Conservation (phyloP, 371 early-diverging fungal genomes). For the Apophysomyces variabilis region DNA sequence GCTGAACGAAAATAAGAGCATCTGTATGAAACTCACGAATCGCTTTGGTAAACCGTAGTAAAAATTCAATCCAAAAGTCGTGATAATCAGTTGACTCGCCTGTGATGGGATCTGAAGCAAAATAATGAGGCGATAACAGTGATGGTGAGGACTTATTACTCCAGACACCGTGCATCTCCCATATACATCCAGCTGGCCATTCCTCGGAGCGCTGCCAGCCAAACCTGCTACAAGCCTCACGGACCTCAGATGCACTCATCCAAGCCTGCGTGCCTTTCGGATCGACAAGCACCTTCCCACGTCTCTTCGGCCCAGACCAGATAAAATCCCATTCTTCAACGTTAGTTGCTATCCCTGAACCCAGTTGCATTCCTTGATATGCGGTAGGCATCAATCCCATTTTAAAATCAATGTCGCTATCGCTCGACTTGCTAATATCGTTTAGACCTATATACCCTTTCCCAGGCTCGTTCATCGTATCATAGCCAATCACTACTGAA, state of each 20-base stretch:
- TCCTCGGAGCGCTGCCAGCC: conserved; percentile 51
- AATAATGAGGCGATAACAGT: conserved; percentile 58
- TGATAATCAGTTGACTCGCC: conserved; percentile 47
- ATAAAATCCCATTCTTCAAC: conserved; percentile 65
- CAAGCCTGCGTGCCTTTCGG: conserved; percentile 58
- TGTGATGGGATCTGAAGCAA: conserved; percentile 52
- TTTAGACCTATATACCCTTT: conserved; percentile 62
- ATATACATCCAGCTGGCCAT: conserved; percentile 66
- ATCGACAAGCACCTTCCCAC: conserved; percentile 48
- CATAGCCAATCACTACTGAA: conserved; percentile 72
- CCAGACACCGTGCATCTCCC: conserved; percentile 76
- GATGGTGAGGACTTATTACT: conserved; percentile 35
- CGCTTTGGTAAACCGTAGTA: conserved; percentile 40
- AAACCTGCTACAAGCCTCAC: conserved; percentile 41
- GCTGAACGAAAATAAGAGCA: conserved; percentile 70
- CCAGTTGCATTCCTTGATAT: conserved; percentile 67
- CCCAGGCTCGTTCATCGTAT: conserved; percentile 78
- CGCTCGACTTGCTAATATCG: conserved; percentile 52
- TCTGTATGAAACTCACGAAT: conserved; percentile 54
- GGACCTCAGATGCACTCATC: conserved; percentile 43
- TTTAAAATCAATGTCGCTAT: conserved; percentile 53
- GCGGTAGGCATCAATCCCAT: conserved; percentile 69
- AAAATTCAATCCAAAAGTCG: conserved; percentile 63
- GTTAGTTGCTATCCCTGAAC: conserved; percentile 55
- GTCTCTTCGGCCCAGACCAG: conserved; percentile 61